Evolutionary conservation across 345 rosid genomes (phyloP), one percentile per base, ranked within the genome.

Genomic region (Sisymbrium altissimum): DNA sequence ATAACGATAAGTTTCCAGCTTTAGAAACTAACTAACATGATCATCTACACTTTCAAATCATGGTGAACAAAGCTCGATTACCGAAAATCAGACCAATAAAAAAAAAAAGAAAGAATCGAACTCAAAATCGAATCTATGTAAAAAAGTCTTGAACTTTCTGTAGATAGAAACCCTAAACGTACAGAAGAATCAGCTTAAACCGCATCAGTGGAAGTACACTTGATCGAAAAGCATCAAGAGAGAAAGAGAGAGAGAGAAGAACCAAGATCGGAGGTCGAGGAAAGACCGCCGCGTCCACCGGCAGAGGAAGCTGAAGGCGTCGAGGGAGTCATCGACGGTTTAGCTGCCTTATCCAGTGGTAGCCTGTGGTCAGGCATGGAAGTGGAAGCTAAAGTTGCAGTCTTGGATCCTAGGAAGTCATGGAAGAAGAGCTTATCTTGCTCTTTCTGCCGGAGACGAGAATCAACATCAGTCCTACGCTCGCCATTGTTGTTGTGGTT

Each of bases 231-330:
- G 27, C 48, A 66, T 54, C 40, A 23, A 56, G 65, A 46, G 56
- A 41, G 44, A 80, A 27, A 63, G 64, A 67, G 23, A 64, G n/a
- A n/a, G 21, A 54, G 62, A 92, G 88, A 86, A 55, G 87, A 88
- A 68, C 85, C 95, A 27, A 88, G 89, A 94, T 94, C 98, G 74
- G 98, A 89, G 79, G 88, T 74, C 46, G 96, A 75, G 66, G 98
- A 93, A 72, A 86, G 80, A 73, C 87, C 87, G 0, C 81, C 87
- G 13, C 82, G 85, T 53, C 82, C 91, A 17, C 84, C 91, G 38
- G 84, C 86, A 12, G 92, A 84, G 39, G 87, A 84, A 60, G 81
- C 84, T 4, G 83, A 71, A 15, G 93, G 81, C 33, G 86, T 78
- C 0, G 89, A 80, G 12, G 80, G 83, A 9, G 88, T 80, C 48